Evolutionary conservation across 257 asterid genomes (phyloP), one percentile per base, ranked within the genome.

Genomic region (Penstemon newberryi): DNA sequence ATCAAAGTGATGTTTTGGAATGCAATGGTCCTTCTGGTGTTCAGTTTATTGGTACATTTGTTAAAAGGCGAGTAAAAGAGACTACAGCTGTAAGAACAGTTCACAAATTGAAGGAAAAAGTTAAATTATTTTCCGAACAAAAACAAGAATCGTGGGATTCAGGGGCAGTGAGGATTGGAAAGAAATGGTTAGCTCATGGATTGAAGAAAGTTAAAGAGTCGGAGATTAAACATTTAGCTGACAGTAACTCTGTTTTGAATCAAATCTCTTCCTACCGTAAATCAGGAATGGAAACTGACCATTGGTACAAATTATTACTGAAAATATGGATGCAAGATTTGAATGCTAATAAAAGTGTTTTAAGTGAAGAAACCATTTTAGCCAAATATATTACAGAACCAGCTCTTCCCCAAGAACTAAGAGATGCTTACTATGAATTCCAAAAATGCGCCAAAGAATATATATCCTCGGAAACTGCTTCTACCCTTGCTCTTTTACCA

Each of bases 171-270:
- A 83, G 92, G 63, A 85, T 93, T 55, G 96, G 96, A 36, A 93
- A 79, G 82, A 93, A 87, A 79, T 93, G 96, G 90, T 74, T 93
- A 7, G 97, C 84, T 43, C 90, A 90, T 69, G 97, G 97, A 65
- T 78, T 93, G 79, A 93, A 87, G 82, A 90, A 85, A 77, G 96
- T 93, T 47, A 93, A 93, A 82, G 96, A 93, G 74, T 87, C 99
- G 4, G 99, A 93, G 81, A 93, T 90, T 67, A 77, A 88, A 77
- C 95, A 87, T 43, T 80, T 88, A 56, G 82, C 83, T 25, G 92
- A 87, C 60, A 66, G 18, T 6, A 77, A 42, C 82, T 83, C 99
- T 15, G 61, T 80, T 75, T 75, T 93, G 77, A 82, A 73, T 67
- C 85, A 70, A 74, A 74, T 93, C 57, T 83, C 96, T 39, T 25